These are phyloP conservation scores for Candida morakotiae DNA, from an alignment of 805 yeast species.

Conservation along the genomic window DNA sequence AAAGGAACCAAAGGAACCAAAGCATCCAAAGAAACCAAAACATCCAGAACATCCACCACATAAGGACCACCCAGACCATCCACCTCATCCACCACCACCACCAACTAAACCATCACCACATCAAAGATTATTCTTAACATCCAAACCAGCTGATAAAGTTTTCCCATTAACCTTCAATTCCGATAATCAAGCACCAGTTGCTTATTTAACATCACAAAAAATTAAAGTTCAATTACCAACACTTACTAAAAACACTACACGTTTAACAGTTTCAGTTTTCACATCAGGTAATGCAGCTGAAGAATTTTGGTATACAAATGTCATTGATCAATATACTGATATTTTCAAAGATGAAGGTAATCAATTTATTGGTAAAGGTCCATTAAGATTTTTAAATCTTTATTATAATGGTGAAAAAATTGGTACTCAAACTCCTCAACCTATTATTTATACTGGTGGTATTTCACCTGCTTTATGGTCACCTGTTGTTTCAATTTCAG, in stretches of 20 bases:
- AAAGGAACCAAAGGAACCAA: conserved; percentile 3
- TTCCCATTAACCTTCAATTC: conserved; percentile 29
- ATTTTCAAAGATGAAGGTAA: conserved; percentile 38
- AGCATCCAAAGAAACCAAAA: conserved; percentile 4
- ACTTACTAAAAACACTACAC: conserved; percentile 53
- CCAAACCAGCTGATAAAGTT: conserved; percentile 36
- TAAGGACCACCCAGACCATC: too few species aligned
- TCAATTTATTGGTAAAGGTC: conserved; percentile 58
- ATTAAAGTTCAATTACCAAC: conserved; percentile 39
- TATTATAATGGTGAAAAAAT: conserved; percentile 56
- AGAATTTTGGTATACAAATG: conserved; percentile 79
- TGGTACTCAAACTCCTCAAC: conserved; percentile 63
- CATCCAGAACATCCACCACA: conserved; percentile 2
- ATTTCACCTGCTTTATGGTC: conserved; percentile 76
- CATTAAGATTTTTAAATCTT: conserved; percentile 63
- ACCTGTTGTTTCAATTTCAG: conserved; percentile 69
- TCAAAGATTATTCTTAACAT: conserved; percentile 20
- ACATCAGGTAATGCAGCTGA: conserved; percentile 76
- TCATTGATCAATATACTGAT: conserved; percentile 43
- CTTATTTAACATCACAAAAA: conserved; percentile 41
- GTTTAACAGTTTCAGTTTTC: conserved; percentile 54
- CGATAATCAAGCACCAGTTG: conserved; percentile 36
- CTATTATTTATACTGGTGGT: conserved; percentile 79
- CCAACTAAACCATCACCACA: neutral
- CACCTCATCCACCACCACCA: conserved; percentile 2